Conservation (phyloP, 768 basidiomycete species). For the Lyophyllum decastes region DNA sequence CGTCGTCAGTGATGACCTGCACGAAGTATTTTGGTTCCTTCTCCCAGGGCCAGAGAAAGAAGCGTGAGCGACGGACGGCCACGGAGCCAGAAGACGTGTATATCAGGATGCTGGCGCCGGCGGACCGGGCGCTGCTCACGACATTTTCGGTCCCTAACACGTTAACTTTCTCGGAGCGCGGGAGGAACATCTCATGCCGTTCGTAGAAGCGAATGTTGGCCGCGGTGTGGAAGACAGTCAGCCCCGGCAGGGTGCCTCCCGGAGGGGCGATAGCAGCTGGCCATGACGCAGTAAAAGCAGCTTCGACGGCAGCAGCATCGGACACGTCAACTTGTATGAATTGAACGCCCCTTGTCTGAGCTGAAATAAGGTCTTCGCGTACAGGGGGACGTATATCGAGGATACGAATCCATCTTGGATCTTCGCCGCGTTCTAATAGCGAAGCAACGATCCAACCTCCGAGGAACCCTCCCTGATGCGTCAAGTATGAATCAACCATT, state of each 20-base stretch:
- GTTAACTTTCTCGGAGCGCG: constrained; percentile 62
- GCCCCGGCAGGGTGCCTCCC: constrained; percentile 29
- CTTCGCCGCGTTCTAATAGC: constrained; percentile 69
- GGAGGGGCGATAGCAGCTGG: constrained; percentile 26
- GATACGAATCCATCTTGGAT: constrained; percentile 62
- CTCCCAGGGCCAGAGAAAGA: constrained; percentile 81
- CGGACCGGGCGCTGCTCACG: constrained; percentile 52
- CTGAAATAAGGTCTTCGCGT: constrained; percentile 55
- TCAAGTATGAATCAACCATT: neutral
- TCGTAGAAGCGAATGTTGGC: constrained; percentile 82
- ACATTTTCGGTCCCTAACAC: constrained; percentile 69
- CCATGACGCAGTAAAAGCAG: constrained; percentile 71
- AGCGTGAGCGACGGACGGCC: constrained; percentile 54
- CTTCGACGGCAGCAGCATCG: constrained; percentile 50
- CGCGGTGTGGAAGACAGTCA: constrained; percentile 77
- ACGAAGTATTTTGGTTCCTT: constrained; percentile 53
- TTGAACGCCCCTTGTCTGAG: constrained; percentile 50
- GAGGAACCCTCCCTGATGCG: constrained; percentile 66
- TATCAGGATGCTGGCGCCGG: constrained; percentile 58
- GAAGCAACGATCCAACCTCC: constrained; percentile 79
- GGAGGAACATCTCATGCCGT: constrained; percentile 49
- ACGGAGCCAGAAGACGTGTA: constrained; percentile 79
- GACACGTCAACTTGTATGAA: constrained; percentile 65
- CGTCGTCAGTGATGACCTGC: constrained; percentile 67
- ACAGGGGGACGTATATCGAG: constrained; percentile 67